Conservation (phyloP, 805 yeast species). For the Wickerhamomyces sydowiorum region DNA sequence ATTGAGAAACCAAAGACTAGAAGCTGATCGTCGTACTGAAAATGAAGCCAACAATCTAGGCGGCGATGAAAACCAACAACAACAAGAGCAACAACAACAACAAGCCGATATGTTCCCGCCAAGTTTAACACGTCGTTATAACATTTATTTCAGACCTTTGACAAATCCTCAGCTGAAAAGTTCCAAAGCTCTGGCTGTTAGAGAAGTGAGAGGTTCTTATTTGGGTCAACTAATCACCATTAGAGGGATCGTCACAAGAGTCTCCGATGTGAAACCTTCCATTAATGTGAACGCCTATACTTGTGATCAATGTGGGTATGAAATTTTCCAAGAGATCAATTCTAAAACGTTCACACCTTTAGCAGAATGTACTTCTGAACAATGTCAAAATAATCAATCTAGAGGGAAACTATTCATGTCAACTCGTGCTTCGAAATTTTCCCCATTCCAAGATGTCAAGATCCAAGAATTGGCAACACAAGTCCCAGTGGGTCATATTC, state of each 20-base stretch:
- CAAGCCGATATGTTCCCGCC: slow-evolving; percentile 65
- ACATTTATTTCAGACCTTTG: slow-evolving; percentile 80
- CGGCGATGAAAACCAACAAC: slow-evolving; percentile 20
- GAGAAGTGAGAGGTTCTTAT: slow-evolving; percentile 79
- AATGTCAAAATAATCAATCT: slow-evolving; percentile 71
- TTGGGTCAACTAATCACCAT: slow-evolving; percentile 87
- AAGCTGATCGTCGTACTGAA: slow-evolving; percentile 63
- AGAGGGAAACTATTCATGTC: slow-evolving; percentile 89
- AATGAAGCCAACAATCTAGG: slow-evolving; percentile 35
- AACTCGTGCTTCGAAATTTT: slow-evolving; percentile 93
- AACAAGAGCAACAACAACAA: slow-evolving; percentile 17
- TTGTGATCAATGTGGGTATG: slow-evolving; percentile 96
- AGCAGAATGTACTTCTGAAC: slow-evolving; percentile 75
- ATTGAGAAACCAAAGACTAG: slow-evolving; percentile 70
- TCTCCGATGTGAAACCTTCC: slow-evolving; percentile 92
- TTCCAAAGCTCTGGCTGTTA: slow-evolving; percentile 68
- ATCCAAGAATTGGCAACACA: slow-evolving; percentile 93
- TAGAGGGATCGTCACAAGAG: slow-evolving; percentile 92
- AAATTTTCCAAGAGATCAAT: slow-evolving; percentile 91
- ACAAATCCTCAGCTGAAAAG: slow-evolving; percentile 29
- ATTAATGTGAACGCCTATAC: slow-evolving; percentile 91
- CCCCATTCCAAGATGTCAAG: slow-evolving; percentile 92
- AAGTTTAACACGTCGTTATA: slow-evolving; percentile 79
- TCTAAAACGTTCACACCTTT: slow-evolving; percentile 84
- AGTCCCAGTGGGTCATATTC: slow-evolving; percentile 98